A percentile compares a stretch with the other conserved stretches of the same genome.
Evolutionary conservation across 495 filamentous ascomycete genomes (phyloP).

Genomic region (Neurospora tetraspora): DNA sequence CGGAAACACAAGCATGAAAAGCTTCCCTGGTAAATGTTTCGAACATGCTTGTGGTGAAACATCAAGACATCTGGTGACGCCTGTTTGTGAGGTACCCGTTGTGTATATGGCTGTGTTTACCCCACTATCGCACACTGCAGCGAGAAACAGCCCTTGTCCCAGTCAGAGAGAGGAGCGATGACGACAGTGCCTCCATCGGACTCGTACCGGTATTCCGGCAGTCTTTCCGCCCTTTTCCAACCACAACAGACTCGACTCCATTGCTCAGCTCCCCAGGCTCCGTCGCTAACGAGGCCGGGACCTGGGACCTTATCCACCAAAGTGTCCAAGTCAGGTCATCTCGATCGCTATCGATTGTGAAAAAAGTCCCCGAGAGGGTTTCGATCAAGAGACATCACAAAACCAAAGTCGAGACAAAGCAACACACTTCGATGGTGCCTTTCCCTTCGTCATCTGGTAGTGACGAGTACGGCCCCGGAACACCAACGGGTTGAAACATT

Average conservation of each 20-base stretch:
- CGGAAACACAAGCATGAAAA: not conserved
- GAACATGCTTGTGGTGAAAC: not conserved
- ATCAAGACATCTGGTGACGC: not conserved
- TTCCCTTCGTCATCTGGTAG: not conserved
- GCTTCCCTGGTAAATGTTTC: not conserved
- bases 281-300: not conserved
- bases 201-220: not conserved
- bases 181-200: not conserved
- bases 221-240: not conserved
- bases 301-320: not conserved
- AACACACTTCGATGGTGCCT: not conserved
- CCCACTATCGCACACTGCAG: not conserved
- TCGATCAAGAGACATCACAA: not conserved
- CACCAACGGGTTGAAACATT: not conserved
- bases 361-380: not conserved
- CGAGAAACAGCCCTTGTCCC: not conserved
- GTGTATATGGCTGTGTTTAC: not conserved
- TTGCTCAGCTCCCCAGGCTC: not conserved
- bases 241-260: not conserved
- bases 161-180: not conserved
- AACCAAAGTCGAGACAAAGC: not conserved
- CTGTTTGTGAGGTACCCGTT: no score
- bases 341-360: not conserved
- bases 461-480: not conserved
- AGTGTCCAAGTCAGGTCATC: not conserved